Conservation (phyloP, 441 rosid genomes). For the Aleurites moluccanus region DNA sequence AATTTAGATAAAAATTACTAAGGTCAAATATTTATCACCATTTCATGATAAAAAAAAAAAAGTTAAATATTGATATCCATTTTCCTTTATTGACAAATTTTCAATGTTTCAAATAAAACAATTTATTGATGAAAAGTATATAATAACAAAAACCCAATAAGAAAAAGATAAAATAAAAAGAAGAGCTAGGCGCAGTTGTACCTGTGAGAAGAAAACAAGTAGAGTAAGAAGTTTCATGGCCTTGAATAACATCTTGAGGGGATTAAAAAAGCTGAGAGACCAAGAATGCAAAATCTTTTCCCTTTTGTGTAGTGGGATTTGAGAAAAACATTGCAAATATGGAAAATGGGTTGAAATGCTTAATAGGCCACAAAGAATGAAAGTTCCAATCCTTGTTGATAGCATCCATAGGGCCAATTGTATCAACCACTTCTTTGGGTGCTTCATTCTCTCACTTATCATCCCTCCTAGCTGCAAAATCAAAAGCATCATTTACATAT, state of each 20-base stretch:
- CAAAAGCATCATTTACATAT: not conserved
- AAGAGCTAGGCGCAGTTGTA: not conserved
- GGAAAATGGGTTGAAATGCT: conserved; percentile 56
- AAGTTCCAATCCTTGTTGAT: conserved; percentile 67
- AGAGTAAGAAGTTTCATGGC: conserved; percentile 53
- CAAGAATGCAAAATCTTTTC: conserved; percentile 49
- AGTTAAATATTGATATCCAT: too few species aligned
- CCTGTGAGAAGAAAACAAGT: conserved; percentile 77
- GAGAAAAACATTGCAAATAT: conserved; percentile 45
- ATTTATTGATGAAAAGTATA: too few species aligned
- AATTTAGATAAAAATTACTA: too few species aligned
- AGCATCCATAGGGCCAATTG: conserved; percentile 49
- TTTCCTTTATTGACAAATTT: too few species aligned
- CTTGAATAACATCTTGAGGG: conserved; percentile 55
- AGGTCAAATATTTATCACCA: too few species aligned
- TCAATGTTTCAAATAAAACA: too few species aligned
- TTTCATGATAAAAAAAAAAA: too few species aligned
- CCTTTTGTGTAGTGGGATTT: conserved; percentile 41
- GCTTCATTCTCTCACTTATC: conserved; percentile 59
- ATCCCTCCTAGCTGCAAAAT: conserved; percentile 53
- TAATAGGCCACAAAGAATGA: conserved; percentile 53
- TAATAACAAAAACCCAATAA: too few species aligned
- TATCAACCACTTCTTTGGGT: conserved; percentile 67
- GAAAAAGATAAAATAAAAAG: not conserved
- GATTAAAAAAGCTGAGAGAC: conserved; percentile 50